These are phyloP conservation scores for Solanum piurae DNA, from an alignment of 257 asterid genomes.

Conservation along the genomic window DNA sequence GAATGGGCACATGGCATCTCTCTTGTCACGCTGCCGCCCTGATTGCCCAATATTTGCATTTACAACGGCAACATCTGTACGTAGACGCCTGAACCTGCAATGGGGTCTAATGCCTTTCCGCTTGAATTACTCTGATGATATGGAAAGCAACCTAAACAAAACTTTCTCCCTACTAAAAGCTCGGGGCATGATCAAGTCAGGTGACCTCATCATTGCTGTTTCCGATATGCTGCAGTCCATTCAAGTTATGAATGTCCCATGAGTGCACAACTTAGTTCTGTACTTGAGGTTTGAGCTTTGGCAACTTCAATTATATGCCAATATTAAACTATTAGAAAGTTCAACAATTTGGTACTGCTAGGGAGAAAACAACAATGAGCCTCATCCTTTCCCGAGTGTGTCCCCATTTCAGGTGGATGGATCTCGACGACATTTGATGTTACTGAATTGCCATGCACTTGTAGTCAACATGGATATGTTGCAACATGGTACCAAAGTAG, in stretches of 20 bases:
- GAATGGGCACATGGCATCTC: conserved; percentile 94
- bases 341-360: background rate
- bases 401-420: background rate
- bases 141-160: conserved; percentile 92
- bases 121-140: conserved; percentile 81
- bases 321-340: background rate
- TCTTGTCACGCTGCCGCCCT: conserved; percentile 89
- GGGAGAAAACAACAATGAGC: background rate
- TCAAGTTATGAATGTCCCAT: conserved; percentile 96
- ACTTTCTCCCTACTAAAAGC: conserved; percentile 85
- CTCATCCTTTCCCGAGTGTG: background rate
- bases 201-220: conserved; percentile 88
- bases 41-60: conserved; percentile 97
- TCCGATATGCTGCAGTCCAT: conserved; percentile 95
- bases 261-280: conserved; percentile 1
- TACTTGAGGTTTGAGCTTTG: background rate
- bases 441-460: background rate
- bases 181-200: conserved; percentile 89
- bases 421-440: background rate
- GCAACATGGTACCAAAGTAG: background rate
- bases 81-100: conserved; percentile 86
- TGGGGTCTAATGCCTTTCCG: conserved; percentile 98
- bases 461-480: background rate
- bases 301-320: background rate
- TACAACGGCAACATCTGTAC: conserved; percentile 69